Evolutionary conservation across 1,284 basidiomycete species (phyloP), one percentile per base, ranked within the genome.

Genomic region (Cryptococcus jaspeensis): DNA sequence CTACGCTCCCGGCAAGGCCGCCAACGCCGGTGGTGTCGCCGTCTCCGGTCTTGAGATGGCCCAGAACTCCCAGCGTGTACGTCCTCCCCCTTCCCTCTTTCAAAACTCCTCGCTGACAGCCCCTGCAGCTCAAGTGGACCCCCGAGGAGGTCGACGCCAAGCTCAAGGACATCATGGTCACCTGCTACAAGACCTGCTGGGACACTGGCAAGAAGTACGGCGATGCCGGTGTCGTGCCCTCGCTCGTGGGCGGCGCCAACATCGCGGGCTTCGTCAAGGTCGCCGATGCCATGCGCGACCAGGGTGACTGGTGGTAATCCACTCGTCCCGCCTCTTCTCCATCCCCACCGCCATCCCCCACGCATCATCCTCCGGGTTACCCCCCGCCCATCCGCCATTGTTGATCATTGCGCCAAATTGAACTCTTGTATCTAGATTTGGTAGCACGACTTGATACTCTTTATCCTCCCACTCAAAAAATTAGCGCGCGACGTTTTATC

Each of bases 151-250:
- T 90, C 53, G 88, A 90, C 74, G 74, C 73, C 18, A 87, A 86
- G 80, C 80, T 90, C 62, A 86, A 87, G 79, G 80, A 80, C 61
- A 90, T 90, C 78, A 90, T 90, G 88, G 78, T 82, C 53, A 83
- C 85, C 61, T 85, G 84, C 77, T 88, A 75, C 78, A 66, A 82
- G 72, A 84, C 83, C 59, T 87, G 85, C 73, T 79, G 82, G 62
- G 78, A 79, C 53, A 84, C 83, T 18, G 87, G 85, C 54, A 75
- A 78, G 65, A 81, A 84, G 69, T 88, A 82, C 82, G 81, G 83
- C 36, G 81, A 82, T 49, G 83, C 84, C 67, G 80, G 80, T 53
- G 76, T 72, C 50, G 79, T 83, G 42, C 86, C 87, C 7, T 85
- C 83, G 56, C 79, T 89, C 59, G 81, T 88, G 43, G 78, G 80